Conservation (phyloP, 805 yeast genomes). For the Nakazawaea siamensis region DNA sequence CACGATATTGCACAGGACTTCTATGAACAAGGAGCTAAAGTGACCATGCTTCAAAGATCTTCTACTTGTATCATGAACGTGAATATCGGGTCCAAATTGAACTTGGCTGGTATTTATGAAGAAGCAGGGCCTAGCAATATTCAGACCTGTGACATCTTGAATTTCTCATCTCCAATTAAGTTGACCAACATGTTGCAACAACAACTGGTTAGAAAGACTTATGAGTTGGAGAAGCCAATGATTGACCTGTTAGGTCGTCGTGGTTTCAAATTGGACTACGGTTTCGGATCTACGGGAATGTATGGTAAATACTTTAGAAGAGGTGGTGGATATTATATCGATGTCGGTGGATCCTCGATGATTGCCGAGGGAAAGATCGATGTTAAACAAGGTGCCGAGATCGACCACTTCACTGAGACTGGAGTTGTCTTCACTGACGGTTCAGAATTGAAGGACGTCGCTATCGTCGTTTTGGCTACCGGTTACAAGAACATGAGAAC, state of each 20-base stretch:
- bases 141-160: slow-evolving; percentile 30
- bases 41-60: slow-evolving; percentile 37
- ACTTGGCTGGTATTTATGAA: slow-evolving; percentile 25
- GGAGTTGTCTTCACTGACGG: slow-evolving; percentile 34
- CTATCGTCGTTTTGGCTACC: slow-evolving; percentile 35
- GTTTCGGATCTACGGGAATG: slow-evolving; percentile 35
- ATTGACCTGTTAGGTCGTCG: slow-evolving; percentile 23
- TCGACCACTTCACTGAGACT: slow-evolving; percentile 26
- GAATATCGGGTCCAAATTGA: slow-evolving; percentile 23
- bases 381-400: slow-evolving; percentile 25
- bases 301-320: slow-evolving; percentile 30
- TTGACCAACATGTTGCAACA: slow-evolving; percentile 28
- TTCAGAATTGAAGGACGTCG: slow-evolving; percentile 22
- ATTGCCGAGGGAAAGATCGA: slow-evolving; percentile 30
- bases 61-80: slow-evolving; percentile 33
- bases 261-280: slow-evolving; percentile 33
- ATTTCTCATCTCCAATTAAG: slow-evolving; percentile 26
- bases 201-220: slow-evolving; percentile 26
- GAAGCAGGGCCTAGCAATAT: slow-evolving; percentile 26
- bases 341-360: slow-evolving; percentile 33
- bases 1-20: slow-evolving; percentile 39
- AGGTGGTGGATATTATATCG: slow-evolving; percentile 40
- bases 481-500: slow-evolving; percentile 35
- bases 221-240: slow-evolving; percentile 23
- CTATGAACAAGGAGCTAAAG: slow-evolving; percentile 33